Base-by-base conservation (phyloP, 2,329 filamentous ascomycete genomes). In the Xylaria sp. region DNA sequence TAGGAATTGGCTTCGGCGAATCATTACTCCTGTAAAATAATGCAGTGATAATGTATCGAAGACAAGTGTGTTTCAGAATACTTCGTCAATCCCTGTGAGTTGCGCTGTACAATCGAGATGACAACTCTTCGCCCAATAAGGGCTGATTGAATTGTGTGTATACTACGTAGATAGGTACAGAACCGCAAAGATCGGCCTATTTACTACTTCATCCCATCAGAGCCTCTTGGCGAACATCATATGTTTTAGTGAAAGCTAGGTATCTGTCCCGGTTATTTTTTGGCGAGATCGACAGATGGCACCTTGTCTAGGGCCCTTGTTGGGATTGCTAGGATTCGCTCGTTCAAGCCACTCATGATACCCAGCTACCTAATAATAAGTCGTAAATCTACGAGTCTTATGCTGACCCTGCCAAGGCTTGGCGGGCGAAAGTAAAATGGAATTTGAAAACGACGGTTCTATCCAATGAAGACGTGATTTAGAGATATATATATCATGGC, bases 341-440 rank as follows among this genome's bases (percentile, higher is more conserved):
- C 51, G 44, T 55, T 55, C 35, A 27, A 37, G 25, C 54, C 47
- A 48, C 25, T 29, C 54, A 13, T 35, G 40, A 27, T 47, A 21
- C 54, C 23, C 37, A 37, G 25, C n/a, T 21, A 57, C 32, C 21
- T 44, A 57, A 58, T 44, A 42, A 59, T 27, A 59, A 59, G 42
- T 60, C 10, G 3, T 18, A 21, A 60, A 48, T 48, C 18, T 21
- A 12, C n/a, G 10, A 47, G 12, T 23, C 25, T 21, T 32, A 54
- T 53, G 62, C 62, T 65, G 59, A 66, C 66, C 51, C 27, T n/a
- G n/a, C 59, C 37, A 66, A 55, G 53, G 18, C 63, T 69, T 66
- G 58, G 63, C 63, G 2, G 25, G 37, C 18, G 29, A 42, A 42
- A 55, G 29, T 23, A 42, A 66, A 68, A n/a, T 62, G 23, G 53